phyloP scores from a whole-genome alignment of 2,329 filamentous ascomycete genomes.

The Xylariomycetidae sp. region DNA sequence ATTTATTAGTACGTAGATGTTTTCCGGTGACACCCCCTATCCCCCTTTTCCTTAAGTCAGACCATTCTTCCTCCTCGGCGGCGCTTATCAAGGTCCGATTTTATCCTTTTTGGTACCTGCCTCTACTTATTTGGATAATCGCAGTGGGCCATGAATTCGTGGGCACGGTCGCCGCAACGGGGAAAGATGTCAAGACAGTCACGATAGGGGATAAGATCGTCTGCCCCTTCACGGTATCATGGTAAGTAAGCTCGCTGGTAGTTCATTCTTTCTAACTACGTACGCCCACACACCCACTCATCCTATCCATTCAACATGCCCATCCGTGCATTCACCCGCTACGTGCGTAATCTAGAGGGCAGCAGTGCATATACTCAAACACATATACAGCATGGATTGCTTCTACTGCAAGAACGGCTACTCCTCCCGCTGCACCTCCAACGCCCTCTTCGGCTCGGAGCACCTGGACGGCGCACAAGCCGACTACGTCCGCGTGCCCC shows the following conservation, averaged over 20 bases:
- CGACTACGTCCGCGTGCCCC: conserved; percentile 75
- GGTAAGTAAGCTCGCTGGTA: conserved; percentile 44
- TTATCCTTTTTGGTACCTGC: too few relatives aligned
- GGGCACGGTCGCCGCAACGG: conserved; percentile 65
- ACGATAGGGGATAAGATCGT: conserved; percentile 74
- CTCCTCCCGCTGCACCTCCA: conserved; percentile 71
- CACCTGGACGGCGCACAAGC: conserved; percentile 74
- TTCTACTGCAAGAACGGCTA: conserved; percentile 79
- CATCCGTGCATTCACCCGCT: neutral
- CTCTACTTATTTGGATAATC: too few relatives aligned
- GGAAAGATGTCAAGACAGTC: conserved; percentile 63
- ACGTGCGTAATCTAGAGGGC: neutral
- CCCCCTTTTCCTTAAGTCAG: too few relatives aligned
- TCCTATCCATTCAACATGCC: neutral
- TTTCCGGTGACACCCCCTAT: too few relatives aligned
- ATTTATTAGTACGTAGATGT: too few relatives aligned
- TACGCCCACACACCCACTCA: neutral
- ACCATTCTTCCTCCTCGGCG: too few relatives aligned
- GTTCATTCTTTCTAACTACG: neutral
- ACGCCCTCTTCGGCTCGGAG: conserved; percentile 64
- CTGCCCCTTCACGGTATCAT: conserved; percentile 77
- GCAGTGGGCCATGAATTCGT: conserved; percentile 91
- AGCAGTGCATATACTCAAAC: neutral
- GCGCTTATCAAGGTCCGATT: too few relatives aligned
- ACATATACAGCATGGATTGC: conserved; percentile 54